Percentiles rank a stretch among this genome's conserved stretches.
Conservation (phyloP, 176 grass and related monocot genomes). For the Tuctoria greenei region DNA sequence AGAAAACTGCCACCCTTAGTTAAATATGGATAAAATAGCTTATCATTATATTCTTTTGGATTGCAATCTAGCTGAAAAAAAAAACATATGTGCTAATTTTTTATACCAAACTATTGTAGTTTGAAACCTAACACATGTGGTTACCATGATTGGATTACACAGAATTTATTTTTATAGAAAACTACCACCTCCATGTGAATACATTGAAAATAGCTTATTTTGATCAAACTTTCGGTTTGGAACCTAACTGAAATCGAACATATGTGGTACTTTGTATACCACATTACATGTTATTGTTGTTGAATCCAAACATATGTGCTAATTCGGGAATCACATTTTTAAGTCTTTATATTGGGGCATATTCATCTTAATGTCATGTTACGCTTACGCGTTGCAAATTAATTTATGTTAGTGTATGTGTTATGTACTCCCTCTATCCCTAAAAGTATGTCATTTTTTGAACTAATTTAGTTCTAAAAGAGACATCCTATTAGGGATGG, state of each 20-base stretch:
- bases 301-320: not conserved
- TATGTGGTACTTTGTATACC: not conserved
- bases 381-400: not conserved
- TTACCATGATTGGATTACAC: not conserved
- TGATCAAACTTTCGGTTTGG: not conserved
- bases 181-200: not conserved
- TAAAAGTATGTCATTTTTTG: no score
- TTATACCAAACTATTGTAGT: not conserved
- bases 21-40: not conserved
- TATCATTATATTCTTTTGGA: constrained; percentile 2
- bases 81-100: not conserved
- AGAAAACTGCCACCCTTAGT: not conserved
- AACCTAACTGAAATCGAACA: not conserved
- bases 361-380: not conserved
- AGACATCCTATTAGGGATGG: no score
- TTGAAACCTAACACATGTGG: not conserved
- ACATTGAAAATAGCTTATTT: not conserved
- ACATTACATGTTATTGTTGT: no score
- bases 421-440: no score
- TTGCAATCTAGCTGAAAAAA: not conserved
- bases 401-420: not conserved
- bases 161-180: not conserved
- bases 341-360: not conserved
- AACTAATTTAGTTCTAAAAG: no score
- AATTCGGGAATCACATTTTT: not conserved